A percentile compares a stretch with the other conserved stretches of the same genome.
Evolutionary conservation across 495 filamentous ascomycete species (phyloP).

Genomic region (Hapsidospora chrysogenum): DNA sequence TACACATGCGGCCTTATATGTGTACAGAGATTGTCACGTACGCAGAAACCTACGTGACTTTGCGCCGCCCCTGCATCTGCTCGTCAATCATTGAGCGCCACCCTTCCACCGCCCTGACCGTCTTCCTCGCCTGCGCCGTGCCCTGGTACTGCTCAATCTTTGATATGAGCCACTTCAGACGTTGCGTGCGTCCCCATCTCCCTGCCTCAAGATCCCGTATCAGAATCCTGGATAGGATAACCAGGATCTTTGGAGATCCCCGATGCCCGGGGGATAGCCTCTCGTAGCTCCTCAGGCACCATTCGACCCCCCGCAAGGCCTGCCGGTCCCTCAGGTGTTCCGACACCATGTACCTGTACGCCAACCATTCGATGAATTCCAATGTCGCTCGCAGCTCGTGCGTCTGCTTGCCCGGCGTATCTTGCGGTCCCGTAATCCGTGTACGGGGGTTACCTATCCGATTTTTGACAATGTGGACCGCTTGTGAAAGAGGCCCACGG

Average conservation of each 20-base stretch:
- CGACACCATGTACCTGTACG: slow-evolving; percentile 16
- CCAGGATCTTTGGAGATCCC: slow-evolving; percentile 11
- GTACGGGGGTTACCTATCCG: not conserved
- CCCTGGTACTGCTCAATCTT: slow-evolving; percentile 17
- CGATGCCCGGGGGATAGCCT: slow-evolving; percentile 2
- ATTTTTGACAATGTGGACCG: not conserved
- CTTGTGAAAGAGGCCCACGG: not conserved
- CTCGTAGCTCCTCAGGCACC: slow-evolving; percentile 17
- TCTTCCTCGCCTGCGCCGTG: slow-evolving; percentile 7
- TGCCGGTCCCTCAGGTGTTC: slow-evolving; percentile 14
- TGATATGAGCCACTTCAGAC: slow-evolving; percentile 19
- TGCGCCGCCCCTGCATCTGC: not conserved
- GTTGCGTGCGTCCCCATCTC: slow-evolving; percentile 15
- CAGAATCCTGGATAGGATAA: slow-evolving; percentile 18
- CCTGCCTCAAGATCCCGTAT: slow-evolving; percentile 20
- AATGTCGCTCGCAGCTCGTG: slow-evolving; percentile 2
- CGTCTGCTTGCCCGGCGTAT: slow-evolving; percentile 5
- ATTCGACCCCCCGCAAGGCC: slow-evolving; percentile 20
- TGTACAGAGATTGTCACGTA: not conserved
- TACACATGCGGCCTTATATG: not conserved
- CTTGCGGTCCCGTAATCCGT: not conserved
- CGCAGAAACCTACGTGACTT: not conserved
- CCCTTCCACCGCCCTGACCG: slow-evolving; percentile 8
- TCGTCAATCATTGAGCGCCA: slow-evolving; percentile 11
- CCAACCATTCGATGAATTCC: slow-evolving; percentile 12